Evolutionary conservation across 2,329 filamentous ascomycete species (phyloP).

Genomic region (Alternaria tenuissima): DNA sequence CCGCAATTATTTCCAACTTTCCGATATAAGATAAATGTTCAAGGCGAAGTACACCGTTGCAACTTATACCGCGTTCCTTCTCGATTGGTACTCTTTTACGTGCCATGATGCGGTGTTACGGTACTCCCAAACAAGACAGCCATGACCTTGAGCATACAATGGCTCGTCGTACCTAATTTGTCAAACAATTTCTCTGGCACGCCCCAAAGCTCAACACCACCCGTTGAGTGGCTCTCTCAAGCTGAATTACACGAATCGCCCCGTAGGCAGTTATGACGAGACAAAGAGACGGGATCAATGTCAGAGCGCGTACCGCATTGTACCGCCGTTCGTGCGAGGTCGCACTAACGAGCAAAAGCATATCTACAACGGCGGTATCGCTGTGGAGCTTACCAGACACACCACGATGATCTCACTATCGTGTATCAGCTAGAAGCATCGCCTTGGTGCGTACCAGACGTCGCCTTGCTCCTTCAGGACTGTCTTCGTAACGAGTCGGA

Average conservation of each 20-base stretch:
- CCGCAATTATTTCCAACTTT: background rate
- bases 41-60: background rate
- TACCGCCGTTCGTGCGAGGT: background rate
- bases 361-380: background rate
- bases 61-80: background rate
- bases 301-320: background rate
- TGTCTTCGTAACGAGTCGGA: conserved; percentile 9
- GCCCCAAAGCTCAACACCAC: background rate
- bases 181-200: background rate
- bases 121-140: background rate
- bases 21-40: background rate
- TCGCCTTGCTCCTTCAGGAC: background rate
- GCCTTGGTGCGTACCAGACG: conserved; percentile 1
- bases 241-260: background rate
- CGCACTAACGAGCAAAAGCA: background rate
- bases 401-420: background rate
- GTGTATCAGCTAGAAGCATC: background rate
- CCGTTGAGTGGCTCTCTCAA: background rate
- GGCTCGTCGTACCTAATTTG: background rate
- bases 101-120: background rate
- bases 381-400: background rate
- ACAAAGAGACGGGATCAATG: background rate
- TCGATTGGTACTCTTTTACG: background rate
- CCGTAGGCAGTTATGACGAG: background rate
- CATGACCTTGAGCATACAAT: background rate